Percentiles rank a stretch among this genome's conserved stretches.
phyloP scores from a whole-genome alignment of 306 rosid species.

The Ammopiptanthus mongolicus region DNA sequence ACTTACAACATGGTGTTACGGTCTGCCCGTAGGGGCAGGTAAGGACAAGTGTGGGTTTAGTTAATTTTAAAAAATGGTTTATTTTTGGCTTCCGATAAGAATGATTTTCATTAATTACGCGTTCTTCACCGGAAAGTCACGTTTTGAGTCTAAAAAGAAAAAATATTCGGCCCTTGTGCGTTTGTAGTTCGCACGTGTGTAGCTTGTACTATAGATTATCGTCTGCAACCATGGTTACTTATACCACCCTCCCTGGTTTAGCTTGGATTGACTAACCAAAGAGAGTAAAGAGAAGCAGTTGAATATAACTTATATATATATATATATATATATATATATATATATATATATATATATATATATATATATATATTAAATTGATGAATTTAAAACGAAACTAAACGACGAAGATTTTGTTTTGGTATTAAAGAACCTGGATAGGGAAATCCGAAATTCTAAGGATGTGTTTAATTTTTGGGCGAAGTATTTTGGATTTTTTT shows the following conservation, averaged over 20 bases:
- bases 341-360: too few relatives aligned
- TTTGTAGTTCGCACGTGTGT: conserved; percentile 25
- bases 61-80: conserved; percentile 8
- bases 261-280: conserved; percentile 14
- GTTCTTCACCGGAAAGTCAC: conserved; percentile 30
- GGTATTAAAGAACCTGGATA: neutral
- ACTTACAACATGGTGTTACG: neutral
- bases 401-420: neutral
- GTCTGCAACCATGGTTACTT: conserved; percentile 34
- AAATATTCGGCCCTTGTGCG: conserved; percentile 2
- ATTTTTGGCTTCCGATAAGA: neutral
- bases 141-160: neutral
- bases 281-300: conserved; percentile 13
- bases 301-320: too few relatives aligned
- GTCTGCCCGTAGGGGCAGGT: conserved; percentile 54
- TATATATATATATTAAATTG: conserved; percentile 1
- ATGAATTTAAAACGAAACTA: neutral
- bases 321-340: too few relatives aligned
- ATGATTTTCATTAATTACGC: conserved; percentile 23
- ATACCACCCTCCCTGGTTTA: neutral
- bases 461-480: neutral
- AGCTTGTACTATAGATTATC: neutral
- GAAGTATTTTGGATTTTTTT: neutral
- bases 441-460: neutral
- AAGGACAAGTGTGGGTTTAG: conserved; percentile 51